A percentile compares a stretch with the other conserved stretches of the same genome.
phyloP scores from a whole-genome alignment of 2,329 filamentous ascomycete genomes.

The Verruconis gallopava region DNA sequence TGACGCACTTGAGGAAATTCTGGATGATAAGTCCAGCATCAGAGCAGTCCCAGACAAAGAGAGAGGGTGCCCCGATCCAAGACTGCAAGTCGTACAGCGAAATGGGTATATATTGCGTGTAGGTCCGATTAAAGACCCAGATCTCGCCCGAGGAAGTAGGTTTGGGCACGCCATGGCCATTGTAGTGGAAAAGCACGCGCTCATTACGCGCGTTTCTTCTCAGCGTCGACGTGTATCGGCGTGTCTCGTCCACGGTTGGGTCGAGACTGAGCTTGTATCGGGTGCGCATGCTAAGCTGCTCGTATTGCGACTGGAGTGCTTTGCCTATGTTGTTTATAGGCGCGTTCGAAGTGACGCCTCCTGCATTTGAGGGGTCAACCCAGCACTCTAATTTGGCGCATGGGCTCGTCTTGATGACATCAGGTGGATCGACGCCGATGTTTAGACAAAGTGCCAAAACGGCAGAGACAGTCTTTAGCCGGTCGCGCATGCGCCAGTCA shows the following conservation, averaged over 20 bases:
- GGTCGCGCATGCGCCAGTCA: constrained; percentile 95
- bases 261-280: constrained; percentile 95
- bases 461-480: constrained; percentile 91
- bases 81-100: constrained; percentile 89
- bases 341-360: constrained; percentile 44
- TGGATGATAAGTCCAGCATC: constrained; percentile 90
- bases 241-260: constrained; percentile 91
- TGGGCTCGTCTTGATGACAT: constrained; percentile 89
- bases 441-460: constrained; percentile 91
- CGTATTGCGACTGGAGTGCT: constrained; percentile 89
- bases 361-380: constrained; percentile 55
- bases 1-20: constrained; percentile 88
- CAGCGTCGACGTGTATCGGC: constrained; percentile 86
- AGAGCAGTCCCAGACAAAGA: constrained; percentile 97
- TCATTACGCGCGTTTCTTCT: constrained; percentile 91
- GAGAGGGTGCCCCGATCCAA: constrained; percentile 88
- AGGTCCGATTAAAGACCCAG: constrained; percentile 98
- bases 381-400: constrained; percentile 92
- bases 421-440: constrained; percentile 92
- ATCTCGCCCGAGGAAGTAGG: constrained; percentile 93
- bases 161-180: constrained; percentile 92
- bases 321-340: constrained; percentile 92
- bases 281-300: constrained; percentile 87
- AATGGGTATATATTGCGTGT: constrained; percentile 96
- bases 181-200: constrained; percentile 94